Base-by-base conservation (phyloP, 805 yeast species). In the Candida berthetii region DNA sequence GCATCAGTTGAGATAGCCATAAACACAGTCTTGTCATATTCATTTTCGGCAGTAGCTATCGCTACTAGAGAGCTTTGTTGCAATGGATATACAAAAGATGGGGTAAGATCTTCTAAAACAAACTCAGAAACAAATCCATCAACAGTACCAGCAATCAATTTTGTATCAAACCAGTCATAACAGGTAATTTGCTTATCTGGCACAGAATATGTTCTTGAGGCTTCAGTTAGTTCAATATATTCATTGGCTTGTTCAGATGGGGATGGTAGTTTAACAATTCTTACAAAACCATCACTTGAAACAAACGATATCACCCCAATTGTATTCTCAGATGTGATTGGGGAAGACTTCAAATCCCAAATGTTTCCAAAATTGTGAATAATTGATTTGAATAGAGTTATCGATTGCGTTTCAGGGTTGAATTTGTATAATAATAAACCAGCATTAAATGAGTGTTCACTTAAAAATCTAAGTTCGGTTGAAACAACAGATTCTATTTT, bases 61-160 rank as follows among this genome's bases (percentile, higher is more conserved):
- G 68, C 53, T 9, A 62, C 47, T 7, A 74, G 59, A 40, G 62
- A 62, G 0, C 69, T 62, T 3, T 61, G 57, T 40, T 67, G 72
- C 4, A 71, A 42, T 18, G 67, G 70, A 22, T 55, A 51, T 20
- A 65, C 55, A 43, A 46, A 68, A 1, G 70, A 62, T 1, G 78
- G 78, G 1, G 41, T 17, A 2, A 36, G 27, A 1, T 48, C 44
- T 3, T 49, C 31, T 1, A 78, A 49, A 10, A 68, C 62, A 43
- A 70, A 80, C 51, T 82, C 88, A 0, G 78, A 80, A 9, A 84
- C 59, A 25, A 63, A 64, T 0, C 93, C 93, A 40, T 75, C 72
- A 3, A 66, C 57, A 5, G 76, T 70, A 0, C 90, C 91, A 25
- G 78, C 75, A 2, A 81, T 55, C 2, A 84, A 55, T 11, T 54